phyloP scores from a whole-genome alignment of 2,329 filamentous ascomycete genomes.

The Didymella lethalis region DNA sequence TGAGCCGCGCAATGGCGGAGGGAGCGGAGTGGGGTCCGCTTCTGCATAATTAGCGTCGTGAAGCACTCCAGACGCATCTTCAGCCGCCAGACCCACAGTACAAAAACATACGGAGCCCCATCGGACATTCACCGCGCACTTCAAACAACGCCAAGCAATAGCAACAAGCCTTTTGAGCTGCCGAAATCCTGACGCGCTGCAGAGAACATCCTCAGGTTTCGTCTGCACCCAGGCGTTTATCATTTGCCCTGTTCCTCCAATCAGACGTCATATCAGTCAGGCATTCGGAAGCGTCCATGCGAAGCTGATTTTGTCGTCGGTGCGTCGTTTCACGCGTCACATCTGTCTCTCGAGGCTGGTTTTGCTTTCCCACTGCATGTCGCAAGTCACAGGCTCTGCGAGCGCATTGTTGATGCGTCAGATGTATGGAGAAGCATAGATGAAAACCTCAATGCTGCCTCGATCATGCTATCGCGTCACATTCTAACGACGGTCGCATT shows the following conservation, averaged over 20 bases:
- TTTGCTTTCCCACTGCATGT: neutral
- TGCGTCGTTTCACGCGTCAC: conserved; percentile 11
- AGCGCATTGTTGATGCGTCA: neutral
- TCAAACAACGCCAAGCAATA: conserved; percentile 11
- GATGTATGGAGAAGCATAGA: neutral
- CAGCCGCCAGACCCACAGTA: conserved; percentile 18
- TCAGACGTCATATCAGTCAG: neutral
- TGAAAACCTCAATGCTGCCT: neutral
- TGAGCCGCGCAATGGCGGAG: conserved; percentile 20
- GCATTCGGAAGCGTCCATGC: neutral
- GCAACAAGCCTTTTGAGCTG: conserved; percentile 9
- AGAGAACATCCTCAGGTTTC: neutral
- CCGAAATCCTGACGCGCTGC: conserved; percentile 5
- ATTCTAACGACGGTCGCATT: neutral
- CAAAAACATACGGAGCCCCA: conserved; percentile 19
- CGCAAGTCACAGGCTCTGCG: neutral
- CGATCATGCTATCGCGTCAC: neutral
- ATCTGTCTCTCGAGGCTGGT: conserved; percentile 1
- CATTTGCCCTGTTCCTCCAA: neutral
- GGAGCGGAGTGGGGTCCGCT: conserved; percentile 29
- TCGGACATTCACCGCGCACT: conserved; percentile 16
- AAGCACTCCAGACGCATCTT: conserved; percentile 14
- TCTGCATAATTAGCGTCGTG: conserved; percentile 30
- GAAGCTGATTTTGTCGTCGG: neutral
- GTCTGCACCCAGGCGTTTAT: neutral